phyloP scores from a whole-genome alignment of 345 rosid genomes.

The Odontarrhena argentea region DNA sequence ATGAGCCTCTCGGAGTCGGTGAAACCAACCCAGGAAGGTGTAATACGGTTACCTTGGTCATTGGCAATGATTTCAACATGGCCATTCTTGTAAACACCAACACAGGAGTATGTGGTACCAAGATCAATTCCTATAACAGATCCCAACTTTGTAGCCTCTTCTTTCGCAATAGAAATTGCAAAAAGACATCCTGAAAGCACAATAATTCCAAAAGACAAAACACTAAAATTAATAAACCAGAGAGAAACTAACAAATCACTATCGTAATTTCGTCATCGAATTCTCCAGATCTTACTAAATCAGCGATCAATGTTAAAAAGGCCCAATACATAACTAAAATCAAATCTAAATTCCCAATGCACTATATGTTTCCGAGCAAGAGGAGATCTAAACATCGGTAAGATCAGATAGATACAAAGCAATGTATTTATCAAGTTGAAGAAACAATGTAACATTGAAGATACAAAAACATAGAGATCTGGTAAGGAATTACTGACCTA shows the following conservation, averaged over 20 bases:
- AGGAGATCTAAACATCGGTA: slow-evolving; percentile 12
- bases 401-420: not conserved
- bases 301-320: not conserved
- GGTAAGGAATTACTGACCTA: slow-evolving; percentile 38
- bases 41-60: slow-evolving; percentile 97
- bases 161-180: slow-evolving; percentile 55
- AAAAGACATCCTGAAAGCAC: slow-evolving; percentile 47
- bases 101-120: slow-evolving; percentile 96
- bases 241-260: not conserved
- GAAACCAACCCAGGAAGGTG: slow-evolving; percentile 98
- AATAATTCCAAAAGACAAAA: slow-evolving; percentile 44
- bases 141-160: slow-evolving; percentile 77
- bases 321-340: not conserved
- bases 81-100: slow-evolving; percentile 95
- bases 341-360: slow-evolving; percentile 3
- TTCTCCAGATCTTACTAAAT: not conserved
- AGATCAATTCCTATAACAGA: slow-evolving; percentile 95
- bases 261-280: not conserved
- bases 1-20: slow-evolving; percentile 89
- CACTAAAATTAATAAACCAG: slow-evolving; percentile 42
- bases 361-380: not conserved
- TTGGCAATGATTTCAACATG: slow-evolving; percentile 98
- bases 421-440: not conserved
- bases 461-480: slow-evolving; percentile 56
- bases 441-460: not conserved